Evolutionary conservation across 1,284 basidiomycete species (phyloP), one percentile per base, ranked within the genome.

Genomic region (Leccinum glutinopallens): DNA sequence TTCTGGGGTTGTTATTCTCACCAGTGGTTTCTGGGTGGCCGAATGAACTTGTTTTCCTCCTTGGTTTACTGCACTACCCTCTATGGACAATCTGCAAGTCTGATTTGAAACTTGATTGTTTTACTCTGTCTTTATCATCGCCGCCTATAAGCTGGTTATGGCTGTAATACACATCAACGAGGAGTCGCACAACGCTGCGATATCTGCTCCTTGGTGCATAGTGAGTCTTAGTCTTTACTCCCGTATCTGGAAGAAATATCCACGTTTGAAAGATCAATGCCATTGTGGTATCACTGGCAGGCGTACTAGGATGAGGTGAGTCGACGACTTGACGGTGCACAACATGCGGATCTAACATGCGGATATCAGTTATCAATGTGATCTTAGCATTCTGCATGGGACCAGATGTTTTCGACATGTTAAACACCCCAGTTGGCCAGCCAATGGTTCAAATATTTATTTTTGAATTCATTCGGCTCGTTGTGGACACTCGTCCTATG

Each of bases 141-240:
- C 46, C 55, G 29, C 15, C 61, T 25, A 17, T 53, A 58, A 80
- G 80, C 76, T 62, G 76, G 72, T 56, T 83, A 79, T 64, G 83
- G 84, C 64, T 78, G 78, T 5, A 76, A 79, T 84, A 17, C 81
- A 83, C 41, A 79, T 84, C 58, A 82, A 80, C 39, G 82, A 85
- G 70, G 83, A 84, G 66, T 76, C 79, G 17, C 69, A 73, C 15
- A 84, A 84, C 60, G 82, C 83, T 5, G 75, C 77, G 10, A 74
- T 73, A 5, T 82, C 80, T 10, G 81, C 82, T 19, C 83, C 83
- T 13, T 80, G 72, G 71, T 73, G 66, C 6, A 73, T 74, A 43
- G 72, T 73, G 54, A 58, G 72, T 56, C 2, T 3, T 3, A 29
- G 13, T 13, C 13, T 39, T 39, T 39, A 39, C 37, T 39, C 37